Percentiles rank a stretch among this genome's conserved stretches.
Evolutionary conservation across 179 eudicot species (phyloP).

Genomic region (Silene coronaria): DNA sequence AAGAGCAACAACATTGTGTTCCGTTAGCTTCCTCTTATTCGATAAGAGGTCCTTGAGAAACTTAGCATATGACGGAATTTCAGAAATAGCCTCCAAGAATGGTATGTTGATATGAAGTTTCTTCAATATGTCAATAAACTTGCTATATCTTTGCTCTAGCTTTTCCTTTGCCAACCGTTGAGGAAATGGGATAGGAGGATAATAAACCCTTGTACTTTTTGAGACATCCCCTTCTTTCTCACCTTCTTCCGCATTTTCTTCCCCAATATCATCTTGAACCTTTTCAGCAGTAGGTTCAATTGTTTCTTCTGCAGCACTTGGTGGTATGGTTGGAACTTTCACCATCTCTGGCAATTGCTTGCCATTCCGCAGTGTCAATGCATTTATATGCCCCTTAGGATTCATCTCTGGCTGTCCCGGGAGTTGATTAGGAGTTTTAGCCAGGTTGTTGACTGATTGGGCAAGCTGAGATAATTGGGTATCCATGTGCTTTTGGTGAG

Average conservation of each 20-base stretch:
- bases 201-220: background rate
- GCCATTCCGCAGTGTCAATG: background rate
- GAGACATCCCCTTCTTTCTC: background rate
- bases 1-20: background rate
- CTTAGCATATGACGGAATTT: slow-evolving; percentile 6
- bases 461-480: background rate
- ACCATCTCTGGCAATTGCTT: background rate
- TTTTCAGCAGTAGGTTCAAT: background rate
- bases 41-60: background rate
- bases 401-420: background rate
- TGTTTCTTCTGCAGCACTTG: background rate
- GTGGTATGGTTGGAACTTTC: background rate
- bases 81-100: background rate
- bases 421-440: background rate
- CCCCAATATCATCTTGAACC: background rate
- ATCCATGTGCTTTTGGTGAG: background rate
- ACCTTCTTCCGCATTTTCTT: background rate
- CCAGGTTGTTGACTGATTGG: background rate
- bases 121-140: background rate
- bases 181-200: background rate
- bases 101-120: slow-evolving; percentile 6
- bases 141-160: background rate
- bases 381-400: background rate
- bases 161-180: background rate
- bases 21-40: background rate